Base-by-base conservation (phyloP, 2,329 filamentous ascomycete species). In the Aureobasidium uvarum region DNA sequence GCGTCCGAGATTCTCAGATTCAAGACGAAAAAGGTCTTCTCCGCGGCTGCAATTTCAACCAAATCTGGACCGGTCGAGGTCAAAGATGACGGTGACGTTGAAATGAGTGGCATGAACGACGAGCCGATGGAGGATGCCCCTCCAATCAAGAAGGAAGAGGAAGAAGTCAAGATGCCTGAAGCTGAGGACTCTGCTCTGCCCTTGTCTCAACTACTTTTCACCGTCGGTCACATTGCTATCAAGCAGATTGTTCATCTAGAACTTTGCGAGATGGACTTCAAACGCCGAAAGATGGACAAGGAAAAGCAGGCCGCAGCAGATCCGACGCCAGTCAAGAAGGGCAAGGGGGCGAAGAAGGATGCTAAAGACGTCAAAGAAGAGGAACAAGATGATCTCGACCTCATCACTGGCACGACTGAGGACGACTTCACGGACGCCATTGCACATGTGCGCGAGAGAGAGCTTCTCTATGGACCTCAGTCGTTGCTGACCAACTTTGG, bases 231-330 rank as follows among this genome's bases (percentile, higher is more conserved):
- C 73, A 90, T 98, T 55, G 95, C 95, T 16, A 95, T 99, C 74
- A 99, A 99, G 79, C 96, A 99, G 75, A 99, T 99, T 71, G 96
- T 99, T 0, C 95, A 99, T 75, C 85, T 99, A 13, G 95, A 99
- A 72, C 83, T 98, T n/a, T 96, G 93, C 75, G 95, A 99, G 74
- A 86, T 95, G 58, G 95, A 99, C 77, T 99, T 99, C 78, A 99
- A 99, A 81, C 90, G 94, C 63, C 86, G 94, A 70, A 99, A 99
- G 81, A 89, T 91, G 46, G 91, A 95, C 67, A 91, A 92, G 71
- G 91, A 95, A 73, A 93, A 92, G 80, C 83, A 80, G 66, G 71
- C 73, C 25, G 67, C 71, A 10, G 43, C 66, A 18, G 62, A 70
- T 8, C 55, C 64, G 0, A 33, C 64, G 14, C 54, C 66, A 23